phyloP scores from a whole-genome alignment of 257 asterid species.

The Solanum paucissectum region DNA sequence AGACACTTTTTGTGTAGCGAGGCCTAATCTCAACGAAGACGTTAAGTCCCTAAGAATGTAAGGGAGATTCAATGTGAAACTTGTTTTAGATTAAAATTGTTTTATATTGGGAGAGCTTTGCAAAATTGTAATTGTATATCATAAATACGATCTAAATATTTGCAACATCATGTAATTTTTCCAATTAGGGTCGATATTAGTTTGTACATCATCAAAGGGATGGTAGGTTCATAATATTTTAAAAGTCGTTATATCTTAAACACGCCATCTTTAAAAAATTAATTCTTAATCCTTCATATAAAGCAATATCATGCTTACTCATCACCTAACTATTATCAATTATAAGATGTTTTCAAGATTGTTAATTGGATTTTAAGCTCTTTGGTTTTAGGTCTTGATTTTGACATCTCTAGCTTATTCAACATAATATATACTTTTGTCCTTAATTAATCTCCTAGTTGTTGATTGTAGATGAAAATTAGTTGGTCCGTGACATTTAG shows the following conservation, averaged over 20 bases:
- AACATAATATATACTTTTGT: background rate
- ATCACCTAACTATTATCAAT: background rate
- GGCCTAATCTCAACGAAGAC: too few species aligned
- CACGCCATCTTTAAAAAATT: background rate
- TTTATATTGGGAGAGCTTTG: too few species aligned
- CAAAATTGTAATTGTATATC: background rate
- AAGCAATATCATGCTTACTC: background rate
- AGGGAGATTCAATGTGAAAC: too few species aligned
- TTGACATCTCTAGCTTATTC: conserved; percentile 1
- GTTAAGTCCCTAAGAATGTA: too few species aligned
- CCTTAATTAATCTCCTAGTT: background rate
- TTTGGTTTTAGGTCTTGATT: background rate
- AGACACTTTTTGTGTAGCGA: background rate
- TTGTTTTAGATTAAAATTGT: too few species aligned
- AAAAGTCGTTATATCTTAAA: background rate
- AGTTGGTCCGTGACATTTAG: conserved; percentile 21
- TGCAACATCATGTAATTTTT: background rate
- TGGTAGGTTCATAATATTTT: background rate
- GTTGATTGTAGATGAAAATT: conserved; percentile 21
- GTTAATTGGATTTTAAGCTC: background rate
- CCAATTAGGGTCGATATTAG: too few species aligned
- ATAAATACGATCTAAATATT: background rate
- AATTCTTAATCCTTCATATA: background rate
- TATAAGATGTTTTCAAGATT: background rate
- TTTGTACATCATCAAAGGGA: background rate